phyloP scores from a whole-genome alignment of 2,329 filamentous ascomycete species.

The Trichoderma koningii region DNA sequence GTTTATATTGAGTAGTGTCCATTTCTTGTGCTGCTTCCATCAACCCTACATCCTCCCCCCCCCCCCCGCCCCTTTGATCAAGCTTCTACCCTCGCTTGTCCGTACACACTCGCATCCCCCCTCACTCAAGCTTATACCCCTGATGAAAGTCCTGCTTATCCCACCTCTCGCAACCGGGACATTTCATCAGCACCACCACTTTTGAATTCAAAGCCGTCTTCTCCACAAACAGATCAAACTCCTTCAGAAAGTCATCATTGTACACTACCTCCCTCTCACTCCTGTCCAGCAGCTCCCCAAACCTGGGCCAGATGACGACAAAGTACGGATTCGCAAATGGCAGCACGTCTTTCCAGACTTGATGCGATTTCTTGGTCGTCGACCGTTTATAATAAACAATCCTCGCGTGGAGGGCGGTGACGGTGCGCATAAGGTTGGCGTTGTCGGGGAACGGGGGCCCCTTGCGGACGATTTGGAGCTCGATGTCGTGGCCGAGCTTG shows the following conservation, averaged over 20 bases:
- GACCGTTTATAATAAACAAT: not conserved
- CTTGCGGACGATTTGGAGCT: conserved; percentile 6
- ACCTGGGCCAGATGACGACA: not conserved
- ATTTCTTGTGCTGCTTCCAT: no score
- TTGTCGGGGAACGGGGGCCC: not conserved
- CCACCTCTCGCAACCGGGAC: not conserved
- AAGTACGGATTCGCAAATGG: not conserved
- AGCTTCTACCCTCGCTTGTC: not conserved
- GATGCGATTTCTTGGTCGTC: not conserved
- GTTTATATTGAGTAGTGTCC: no score
- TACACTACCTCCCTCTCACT: not conserved
- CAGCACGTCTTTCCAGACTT: not conserved
- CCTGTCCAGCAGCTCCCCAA: not conserved
- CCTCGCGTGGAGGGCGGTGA: not conserved
- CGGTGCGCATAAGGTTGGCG: conserved; percentile 3
- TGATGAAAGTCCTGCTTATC: not conserved
- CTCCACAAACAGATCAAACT: conserved; percentile 4
- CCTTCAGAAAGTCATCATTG: not conserved
- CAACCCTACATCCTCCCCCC: no score
- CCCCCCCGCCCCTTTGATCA: no score
- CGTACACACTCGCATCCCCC: not conserved
- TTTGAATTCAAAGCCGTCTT: not conserved
- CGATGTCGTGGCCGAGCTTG: conserved; percentile 9
- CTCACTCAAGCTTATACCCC: not conserved
- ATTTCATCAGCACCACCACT: conserved; percentile 11